These are phyloP conservation scores for Colletotrichum sp. DNA, from an alignment of 2,329 filamentous ascomycete genomes.

Conservation along the genomic window DNA sequence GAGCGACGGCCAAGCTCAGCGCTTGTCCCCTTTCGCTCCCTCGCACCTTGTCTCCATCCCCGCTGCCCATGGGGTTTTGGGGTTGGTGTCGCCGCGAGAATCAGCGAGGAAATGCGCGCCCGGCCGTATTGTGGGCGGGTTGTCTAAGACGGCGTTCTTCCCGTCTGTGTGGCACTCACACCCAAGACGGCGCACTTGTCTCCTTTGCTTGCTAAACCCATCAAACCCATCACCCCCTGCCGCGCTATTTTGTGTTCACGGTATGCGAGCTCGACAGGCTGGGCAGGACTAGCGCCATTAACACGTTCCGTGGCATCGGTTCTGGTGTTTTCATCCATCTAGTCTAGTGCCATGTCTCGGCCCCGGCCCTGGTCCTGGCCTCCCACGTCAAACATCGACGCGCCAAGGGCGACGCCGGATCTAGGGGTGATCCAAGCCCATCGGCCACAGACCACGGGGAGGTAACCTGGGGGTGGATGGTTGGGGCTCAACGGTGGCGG, in stretches of 20 bases:
- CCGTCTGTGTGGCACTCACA: neutral
- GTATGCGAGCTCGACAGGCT: neutral
- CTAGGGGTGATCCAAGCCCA: neutral
- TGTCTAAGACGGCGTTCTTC: constrained; percentile 1
- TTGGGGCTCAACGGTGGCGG: neutral
- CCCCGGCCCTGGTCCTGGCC: neutral
- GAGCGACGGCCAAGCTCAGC: neutral
- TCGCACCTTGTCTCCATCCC: neutral
- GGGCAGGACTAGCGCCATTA: neutral
- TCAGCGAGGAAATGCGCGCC: constrained; percentile 17
- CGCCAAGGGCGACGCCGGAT: neutral
- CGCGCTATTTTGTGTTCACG: neutral
- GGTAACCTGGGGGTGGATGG: neutral
- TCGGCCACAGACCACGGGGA: neutral
- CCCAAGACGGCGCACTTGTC: neutral
- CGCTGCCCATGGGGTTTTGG: neutral
- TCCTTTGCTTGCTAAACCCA: neutral
- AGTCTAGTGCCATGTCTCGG: neutral
- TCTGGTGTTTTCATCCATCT: neutral
- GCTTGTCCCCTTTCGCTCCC: neutral
- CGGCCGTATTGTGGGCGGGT: neutral
- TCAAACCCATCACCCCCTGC: neutral
- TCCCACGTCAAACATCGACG: neutral
- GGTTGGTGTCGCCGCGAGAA: constrained; percentile 5
- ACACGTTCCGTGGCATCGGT: neutral